Percentiles rank a stretch among this genome's conserved stretches.
Evolutionary conservation across 2,329 filamentous ascomycete genomes (phyloP).

Genomic region (Sporothrix variecibatus): DNA sequence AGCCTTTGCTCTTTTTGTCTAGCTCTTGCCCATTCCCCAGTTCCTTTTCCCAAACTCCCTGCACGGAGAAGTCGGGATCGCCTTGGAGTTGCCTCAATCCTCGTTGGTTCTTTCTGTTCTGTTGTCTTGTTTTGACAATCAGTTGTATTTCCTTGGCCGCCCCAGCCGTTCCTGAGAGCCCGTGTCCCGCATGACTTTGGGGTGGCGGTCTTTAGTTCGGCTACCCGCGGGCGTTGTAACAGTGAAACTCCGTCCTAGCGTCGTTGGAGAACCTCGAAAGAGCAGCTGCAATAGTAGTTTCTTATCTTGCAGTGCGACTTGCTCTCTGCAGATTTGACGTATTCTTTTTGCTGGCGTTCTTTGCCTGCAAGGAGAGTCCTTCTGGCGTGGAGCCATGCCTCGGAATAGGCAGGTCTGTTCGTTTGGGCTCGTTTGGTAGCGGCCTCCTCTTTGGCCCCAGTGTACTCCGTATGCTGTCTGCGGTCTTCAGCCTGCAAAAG

Average conservation of each 20-base stretch:
- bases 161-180: neutral
- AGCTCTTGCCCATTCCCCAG: neutral
- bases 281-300: neutral
- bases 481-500: neutral
- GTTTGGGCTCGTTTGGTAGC: neutral
- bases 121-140: neutral
- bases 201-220: neutral
- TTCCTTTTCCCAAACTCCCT: neutral
- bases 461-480: neutral
- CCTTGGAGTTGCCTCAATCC: neutral
- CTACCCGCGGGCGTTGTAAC: neutral
- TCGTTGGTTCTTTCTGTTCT: neutral
- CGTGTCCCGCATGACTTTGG: neutral
- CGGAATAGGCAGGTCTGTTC: conserved; percentile 8
- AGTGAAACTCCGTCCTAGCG: neutral
- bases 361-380: neutral
- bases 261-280: neutral
- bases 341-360: neutral
- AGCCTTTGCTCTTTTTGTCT: neutral
- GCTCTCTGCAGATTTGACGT: neutral
- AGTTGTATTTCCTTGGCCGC: neutral
- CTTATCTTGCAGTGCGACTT: neutral
- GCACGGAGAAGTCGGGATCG: neutral
- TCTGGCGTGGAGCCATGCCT: conserved; percentile 5
- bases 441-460: neutral